Base-by-base conservation (phyloP, 257 asterid species). In the Nicotiana obtusifolia region DNA sequence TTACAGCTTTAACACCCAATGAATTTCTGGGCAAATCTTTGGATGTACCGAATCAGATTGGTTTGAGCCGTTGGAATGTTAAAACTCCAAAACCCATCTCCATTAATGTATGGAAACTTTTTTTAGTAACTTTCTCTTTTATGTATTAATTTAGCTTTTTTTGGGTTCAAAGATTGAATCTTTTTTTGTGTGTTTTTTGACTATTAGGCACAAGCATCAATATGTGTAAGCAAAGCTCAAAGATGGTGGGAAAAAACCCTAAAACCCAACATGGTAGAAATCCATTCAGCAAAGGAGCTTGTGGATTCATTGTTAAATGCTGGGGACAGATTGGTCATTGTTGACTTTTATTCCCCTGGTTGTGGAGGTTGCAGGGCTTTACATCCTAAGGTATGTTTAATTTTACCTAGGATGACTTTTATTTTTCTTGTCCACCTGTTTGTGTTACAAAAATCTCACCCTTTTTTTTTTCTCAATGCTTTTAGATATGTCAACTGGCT, bases 311-410 rank as follows among this genome's bases (percentile, higher is more conserved):
- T 95, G 93, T 77, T 33, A 57, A 92, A 86, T 85, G 93, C 99
- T 54, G 99, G 96, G 44, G 97, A 95, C 80, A 92, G 82, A 86
- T 88, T 95, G 90, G 95, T 92, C 52, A 85, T 93, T 22, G 83
- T 95, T 76, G 97, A 91, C 88, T 95, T 95, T 54, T 95, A 92
- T 86, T 95, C 98, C 30, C 99, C 97, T 79, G 98, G 96, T 19
- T 95, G 99, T 91, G 99, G 98, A 4, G 98, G 97, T 37, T 95
- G 99, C 90, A 95, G 90, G 84, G 85, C 98, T 77, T 84, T 93
- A 90, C 97, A 95, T 82, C 98, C 98, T 3, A 95, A 93, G 97
- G 99, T 95, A 84, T 33, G 44, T 49, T 44, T 17, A 10, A 26
- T 62, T 9, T 68, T n/a, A 41, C 56, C 77, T 20, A 59, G 3